A percentile compares a stretch with the other conserved stretches of the same genome.
phyloP scores from a whole-genome alignment of 1,284 basidiomycete species.

The Cutaneotrichosporon dermatis region DNA sequence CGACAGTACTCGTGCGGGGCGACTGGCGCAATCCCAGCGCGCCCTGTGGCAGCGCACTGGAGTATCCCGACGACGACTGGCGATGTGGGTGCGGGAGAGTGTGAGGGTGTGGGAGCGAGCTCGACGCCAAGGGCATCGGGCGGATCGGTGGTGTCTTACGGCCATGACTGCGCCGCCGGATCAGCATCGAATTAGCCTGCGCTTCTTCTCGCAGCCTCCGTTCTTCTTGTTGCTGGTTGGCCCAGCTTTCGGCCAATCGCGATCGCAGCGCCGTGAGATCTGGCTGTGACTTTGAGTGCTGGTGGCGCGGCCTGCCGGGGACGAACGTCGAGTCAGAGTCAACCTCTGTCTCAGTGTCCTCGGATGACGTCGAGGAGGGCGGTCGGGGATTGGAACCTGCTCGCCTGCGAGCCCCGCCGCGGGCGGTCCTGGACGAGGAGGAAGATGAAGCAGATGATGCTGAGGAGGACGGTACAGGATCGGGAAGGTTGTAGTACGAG shows the following conservation, averaged over 20 bases:
- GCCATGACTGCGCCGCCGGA: conserved; percentile 16
- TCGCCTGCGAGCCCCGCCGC: conserved; percentile 3
- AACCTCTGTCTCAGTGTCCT: conserved; percentile 34
- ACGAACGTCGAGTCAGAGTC: conserved; percentile 37
- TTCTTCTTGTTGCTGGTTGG: conserved; percentile 18
- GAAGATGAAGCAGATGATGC: background rate
- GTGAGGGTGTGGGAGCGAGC: background rate
- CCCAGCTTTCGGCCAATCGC: conserved; percentile 35
- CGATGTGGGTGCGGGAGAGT: background rate
- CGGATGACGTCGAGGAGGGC: conserved; percentile 13
- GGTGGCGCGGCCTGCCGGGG: conserved; percentile 22
- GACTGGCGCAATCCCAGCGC: conserved; percentile 16
- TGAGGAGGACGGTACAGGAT: background rate
- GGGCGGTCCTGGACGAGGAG: background rate
- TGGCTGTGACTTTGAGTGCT: conserved; percentile 39
- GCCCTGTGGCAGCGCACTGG: background rate
- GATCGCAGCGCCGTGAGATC: conserved; percentile 37
- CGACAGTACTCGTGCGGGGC: conserved; percentile 15
- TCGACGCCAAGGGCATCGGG: conserved; percentile 10
- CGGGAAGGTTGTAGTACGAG: background rate
- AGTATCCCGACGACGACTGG: background rate
- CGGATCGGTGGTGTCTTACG: conserved; percentile 22
- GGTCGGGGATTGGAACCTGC: conserved; percentile 8
- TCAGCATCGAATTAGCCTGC: conserved; percentile 5
- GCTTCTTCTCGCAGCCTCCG: conserved; percentile 5